A percentile compares a stretch with the other conserved stretches of the same genome.
These are phyloP conservation scores for Kwoniella bestiolae DNA, from an alignment of 768 basidiomycete species.

Conservation along the genomic window DNA sequence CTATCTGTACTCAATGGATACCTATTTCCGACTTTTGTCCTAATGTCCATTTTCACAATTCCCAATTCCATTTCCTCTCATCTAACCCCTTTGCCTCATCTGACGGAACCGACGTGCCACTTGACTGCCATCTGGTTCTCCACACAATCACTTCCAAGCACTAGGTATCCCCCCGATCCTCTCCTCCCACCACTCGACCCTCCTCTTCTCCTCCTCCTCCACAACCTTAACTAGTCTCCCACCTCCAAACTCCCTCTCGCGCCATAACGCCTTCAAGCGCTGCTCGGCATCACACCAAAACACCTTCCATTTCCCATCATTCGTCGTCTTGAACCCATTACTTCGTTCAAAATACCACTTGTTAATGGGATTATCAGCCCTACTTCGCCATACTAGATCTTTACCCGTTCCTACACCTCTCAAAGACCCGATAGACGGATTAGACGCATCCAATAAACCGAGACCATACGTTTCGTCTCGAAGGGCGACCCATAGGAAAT, in stretches of 20 bases:
- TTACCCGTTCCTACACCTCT: constrained; percentile 86
- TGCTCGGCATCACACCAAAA: constrained; percentile 99
- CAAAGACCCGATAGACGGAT: constrained; percentile 87
- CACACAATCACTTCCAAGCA: constrained; percentile 12
- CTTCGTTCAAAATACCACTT: constrained; percentile 99
- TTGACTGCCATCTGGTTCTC: background rate
- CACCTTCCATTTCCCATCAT: constrained; percentile 71
- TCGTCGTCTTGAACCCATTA: constrained; percentile 71
- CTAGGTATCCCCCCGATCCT: constrained; percentile 61
- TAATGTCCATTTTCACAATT: no score
- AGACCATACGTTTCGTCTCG: constrained; percentile 98
- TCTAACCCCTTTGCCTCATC: no score
- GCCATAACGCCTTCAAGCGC: constrained; percentile 63
- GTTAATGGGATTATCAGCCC: constrained; percentile 92
- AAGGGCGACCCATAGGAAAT: constrained; percentile 97
- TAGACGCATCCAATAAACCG: constrained; percentile 88
- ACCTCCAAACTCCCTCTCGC: constrained; percentile 47
- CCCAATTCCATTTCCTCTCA: no score
- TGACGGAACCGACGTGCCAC: no score
- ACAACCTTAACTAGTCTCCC: constrained; percentile 62
- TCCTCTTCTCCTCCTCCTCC: constrained; percentile 67
- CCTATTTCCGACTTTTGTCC: no score
- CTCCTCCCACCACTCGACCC: constrained; percentile 71
- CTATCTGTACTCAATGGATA: no score
- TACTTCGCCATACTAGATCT: constrained; percentile 93